A percentile compares a stretch with the other conserved stretches of the same genome.
phyloP scores from a whole-genome alignment of 192 early-diverging fungal species.

The Pecoramyces ruminantium region DNA sequence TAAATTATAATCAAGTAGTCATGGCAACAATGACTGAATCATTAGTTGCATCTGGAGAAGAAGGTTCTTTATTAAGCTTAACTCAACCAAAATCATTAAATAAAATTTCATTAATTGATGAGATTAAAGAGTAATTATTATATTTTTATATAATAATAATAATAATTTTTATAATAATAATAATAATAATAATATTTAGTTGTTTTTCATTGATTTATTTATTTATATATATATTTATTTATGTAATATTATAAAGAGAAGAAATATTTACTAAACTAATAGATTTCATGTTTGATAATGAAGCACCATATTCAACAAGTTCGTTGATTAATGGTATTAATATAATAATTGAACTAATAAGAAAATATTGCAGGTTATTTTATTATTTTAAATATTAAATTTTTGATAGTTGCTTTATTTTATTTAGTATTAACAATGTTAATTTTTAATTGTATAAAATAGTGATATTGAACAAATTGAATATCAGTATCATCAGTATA shows the following conservation, averaged over 20 bases:
- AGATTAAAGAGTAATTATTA: constrained; percentile 13
- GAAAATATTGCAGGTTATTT: constrained; percentile 76
- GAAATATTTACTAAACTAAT: constrained; percentile 57
- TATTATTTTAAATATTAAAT: too few species aligned
- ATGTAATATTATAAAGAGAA: constrained; percentile 44
- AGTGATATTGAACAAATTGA: constrained; percentile 44
- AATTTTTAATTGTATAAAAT: not conserved
- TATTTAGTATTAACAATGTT: too few species aligned
- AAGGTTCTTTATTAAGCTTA: not conserved
- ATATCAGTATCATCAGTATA: constrained; percentile 35
- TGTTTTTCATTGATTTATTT: constrained; percentile 12
- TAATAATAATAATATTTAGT: constrained; percentile 1
- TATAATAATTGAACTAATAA: constrained; percentile 94
- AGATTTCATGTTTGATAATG: constrained; percentile 69
- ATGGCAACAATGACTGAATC: not conserved
- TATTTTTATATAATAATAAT: not conserved
- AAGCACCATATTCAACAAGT: constrained; percentile 63
- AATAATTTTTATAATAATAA: not conserved
- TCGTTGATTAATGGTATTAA: constrained; percentile 89
- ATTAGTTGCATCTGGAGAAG: not conserved
- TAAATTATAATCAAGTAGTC: constrained; percentile 3
- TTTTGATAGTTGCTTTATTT: too few species aligned
- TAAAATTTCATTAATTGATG: constrained; percentile 25
- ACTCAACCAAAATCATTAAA: constrained; percentile 3
- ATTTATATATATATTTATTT: not conserved